phyloP scores from a whole-genome alignment of 2,329 filamentous ascomycete species.

The Penicillium olsonii region DNA sequence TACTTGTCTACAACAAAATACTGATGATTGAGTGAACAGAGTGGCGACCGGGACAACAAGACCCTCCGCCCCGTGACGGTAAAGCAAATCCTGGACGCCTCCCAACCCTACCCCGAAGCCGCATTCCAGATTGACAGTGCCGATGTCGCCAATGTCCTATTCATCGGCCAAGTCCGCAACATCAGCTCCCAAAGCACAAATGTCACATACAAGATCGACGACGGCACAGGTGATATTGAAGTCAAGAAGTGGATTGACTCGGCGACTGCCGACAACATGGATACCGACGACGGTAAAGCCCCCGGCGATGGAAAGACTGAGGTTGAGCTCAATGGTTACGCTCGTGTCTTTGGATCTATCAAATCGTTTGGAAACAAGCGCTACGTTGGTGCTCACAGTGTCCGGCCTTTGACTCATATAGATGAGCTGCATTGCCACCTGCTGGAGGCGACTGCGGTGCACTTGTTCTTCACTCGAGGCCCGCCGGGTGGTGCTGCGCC shows the following conservation, averaged over 20 bases:
- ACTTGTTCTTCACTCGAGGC: slow-evolving; percentile 79
- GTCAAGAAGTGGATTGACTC: slow-evolving; percentile 57
- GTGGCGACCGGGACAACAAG: slow-evolving; percentile 67
- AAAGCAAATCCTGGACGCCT: slow-evolving; percentile 86
- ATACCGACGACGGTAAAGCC: slow-evolving; percentile 43
- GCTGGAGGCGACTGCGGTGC: slow-evolving; percentile 84
- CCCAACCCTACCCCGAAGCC: slow-evolving; percentile 71
- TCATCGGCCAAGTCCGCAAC: slow-evolving; percentile 87
- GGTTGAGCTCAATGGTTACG: slow-evolving; percentile 74
- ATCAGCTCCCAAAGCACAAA: slow-evolving; percentile 87
- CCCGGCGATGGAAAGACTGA: slow-evolving; percentile 53
- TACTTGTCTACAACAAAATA: background rate
- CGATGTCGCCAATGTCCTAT: slow-evolving; percentile 73
- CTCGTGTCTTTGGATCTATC: slow-evolving; percentile 81
- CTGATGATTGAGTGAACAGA: slow-evolving; percentile 7
- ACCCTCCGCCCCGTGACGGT: slow-evolving; percentile 91
- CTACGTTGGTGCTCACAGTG: slow-evolving; percentile 76
- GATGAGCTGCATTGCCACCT: slow-evolving; percentile 94
- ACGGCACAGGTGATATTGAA: slow-evolving; percentile 90
- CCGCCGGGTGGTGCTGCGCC: slow-evolving; percentile 53
- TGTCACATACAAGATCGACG: slow-evolving; percentile 88
- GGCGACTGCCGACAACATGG: slow-evolving; percentile 46
- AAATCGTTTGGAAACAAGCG: slow-evolving; percentile 83
- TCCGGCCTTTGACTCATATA: slow-evolving; percentile 77
- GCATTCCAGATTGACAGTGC: slow-evolving; percentile 82